Conservation (phyloP, 306 rosid species). For the Cucurbita maxima region DNA sequence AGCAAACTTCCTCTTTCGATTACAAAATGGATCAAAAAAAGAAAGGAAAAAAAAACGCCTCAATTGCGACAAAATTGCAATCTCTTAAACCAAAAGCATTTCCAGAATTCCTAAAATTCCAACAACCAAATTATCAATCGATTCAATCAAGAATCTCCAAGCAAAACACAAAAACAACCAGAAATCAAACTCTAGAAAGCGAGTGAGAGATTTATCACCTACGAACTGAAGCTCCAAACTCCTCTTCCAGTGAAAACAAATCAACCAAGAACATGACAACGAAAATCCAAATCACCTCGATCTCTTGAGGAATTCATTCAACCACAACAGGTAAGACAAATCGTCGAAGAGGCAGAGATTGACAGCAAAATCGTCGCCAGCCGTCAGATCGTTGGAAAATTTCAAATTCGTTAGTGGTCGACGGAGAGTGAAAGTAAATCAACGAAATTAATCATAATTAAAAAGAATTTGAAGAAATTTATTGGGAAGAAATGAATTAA, state of each 20-base stretch:
- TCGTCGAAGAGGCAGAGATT: not conserved
- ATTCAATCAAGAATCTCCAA: not conserved
- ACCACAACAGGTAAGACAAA: not conserved
- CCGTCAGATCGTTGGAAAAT: not conserved
- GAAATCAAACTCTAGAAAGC: conserved; percentile 2
- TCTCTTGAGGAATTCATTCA: not conserved
- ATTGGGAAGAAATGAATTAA: not conserved
- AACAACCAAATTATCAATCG: not conserved
- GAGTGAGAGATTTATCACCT: not conserved
- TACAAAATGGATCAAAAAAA: not conserved
- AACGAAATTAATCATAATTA: not conserved
- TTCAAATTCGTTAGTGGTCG: not conserved
- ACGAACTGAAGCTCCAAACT: not conserved
- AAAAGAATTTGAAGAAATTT: not conserved
- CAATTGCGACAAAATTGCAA: not conserved
- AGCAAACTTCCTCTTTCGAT: not conserved
- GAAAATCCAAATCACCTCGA: not conserved
- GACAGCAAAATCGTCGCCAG: not conserved
- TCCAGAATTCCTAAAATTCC: not conserved
- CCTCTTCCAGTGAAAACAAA: not conserved
- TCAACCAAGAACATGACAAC: not conserved
- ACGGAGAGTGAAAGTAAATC: not conserved
- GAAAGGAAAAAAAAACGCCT: not conserved
- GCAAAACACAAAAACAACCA: not conserved
- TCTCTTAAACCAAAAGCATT: not conserved